Conservation (phyloP, 2,329 filamentous ascomycete genomes). For the Blumeriella jaapii region DNA sequence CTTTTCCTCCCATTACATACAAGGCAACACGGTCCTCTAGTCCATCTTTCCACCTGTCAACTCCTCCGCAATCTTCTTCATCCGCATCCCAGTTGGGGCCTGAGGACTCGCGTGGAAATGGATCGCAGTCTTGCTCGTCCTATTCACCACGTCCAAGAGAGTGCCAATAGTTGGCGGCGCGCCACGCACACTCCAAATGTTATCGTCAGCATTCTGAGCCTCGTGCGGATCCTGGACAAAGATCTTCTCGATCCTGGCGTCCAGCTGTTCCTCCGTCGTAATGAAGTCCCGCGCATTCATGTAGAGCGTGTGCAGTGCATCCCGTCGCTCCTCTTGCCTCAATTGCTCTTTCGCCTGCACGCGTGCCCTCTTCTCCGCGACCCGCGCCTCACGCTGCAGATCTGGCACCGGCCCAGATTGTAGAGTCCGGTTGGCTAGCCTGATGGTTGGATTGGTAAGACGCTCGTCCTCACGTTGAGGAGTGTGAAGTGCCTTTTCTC, state of each 20-base stretch:
- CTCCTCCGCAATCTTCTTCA: constrained; percentile 53
- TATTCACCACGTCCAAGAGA: constrained; percentile 31
- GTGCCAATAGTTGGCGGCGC: constrained; percentile 36
- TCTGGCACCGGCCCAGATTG: constrained; percentile 46
- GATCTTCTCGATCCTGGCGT: constrained; percentile 58
- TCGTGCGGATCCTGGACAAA: constrained; percentile 45
- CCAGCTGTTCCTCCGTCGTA: constrained; percentile 65
- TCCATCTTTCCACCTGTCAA: constrained; percentile 55
- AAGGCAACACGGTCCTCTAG: constrained; percentile 3
- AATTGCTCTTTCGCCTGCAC: constrained; percentile 33
- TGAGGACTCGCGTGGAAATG: constrained; percentile 22
- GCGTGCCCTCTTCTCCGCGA: constrained; percentile 34
- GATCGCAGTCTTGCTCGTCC: constrained; percentile 26
- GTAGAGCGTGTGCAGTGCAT: constrained; percentile 78
- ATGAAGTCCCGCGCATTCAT: constrained; percentile 84
- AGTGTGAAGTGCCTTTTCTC: constrained; percentile 41
- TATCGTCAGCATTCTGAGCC: constrained; percentile 7
- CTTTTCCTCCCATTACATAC: no score
- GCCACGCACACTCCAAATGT: constrained; percentile 24
- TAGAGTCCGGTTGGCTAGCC: constrained; percentile 36
- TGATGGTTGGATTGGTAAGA: constrained; percentile 58
- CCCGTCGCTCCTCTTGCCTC: constrained; percentile 49
- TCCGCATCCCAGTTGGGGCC: constrained; percentile 40
- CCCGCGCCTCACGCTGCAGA: constrained; percentile 45
- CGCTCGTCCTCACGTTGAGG: constrained; percentile 66